Evolutionary conservation across 1,284 basidiomycete species (phyloP).

Genomic region (Sphaerobolus stellatus): DNA sequence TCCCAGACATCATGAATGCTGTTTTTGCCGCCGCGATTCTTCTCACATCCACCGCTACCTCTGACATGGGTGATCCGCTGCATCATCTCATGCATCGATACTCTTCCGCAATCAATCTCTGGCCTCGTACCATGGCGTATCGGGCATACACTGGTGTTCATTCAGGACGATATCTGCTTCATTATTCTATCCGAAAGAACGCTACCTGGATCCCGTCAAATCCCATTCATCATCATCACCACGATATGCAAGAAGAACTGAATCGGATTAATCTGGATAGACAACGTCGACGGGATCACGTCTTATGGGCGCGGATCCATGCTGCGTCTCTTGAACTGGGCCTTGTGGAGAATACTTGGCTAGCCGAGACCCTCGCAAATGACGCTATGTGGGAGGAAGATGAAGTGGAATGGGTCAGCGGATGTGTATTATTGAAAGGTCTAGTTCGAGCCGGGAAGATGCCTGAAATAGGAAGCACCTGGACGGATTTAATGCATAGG

Average conservation of each 20-base stretch:
- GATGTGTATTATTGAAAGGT: slow-evolving; percentile 51
- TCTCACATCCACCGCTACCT: slow-evolving; percentile 39
- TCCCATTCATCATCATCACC: slow-evolving; percentile 10
- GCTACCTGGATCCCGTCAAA: slow-evolving; percentile 41
- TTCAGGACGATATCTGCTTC: slow-evolving; percentile 51
- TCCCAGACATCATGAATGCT: slow-evolving; percentile 44
- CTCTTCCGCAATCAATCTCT: slow-evolving; percentile 49
- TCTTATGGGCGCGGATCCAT: slow-evolving; percentile 62
- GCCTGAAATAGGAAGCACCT: slow-evolving; percentile 32
- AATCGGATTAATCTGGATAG: slow-evolving; percentile 56
- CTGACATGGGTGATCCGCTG: slow-evolving; percentile 33
- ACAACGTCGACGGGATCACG: slow-evolving; percentile 55
- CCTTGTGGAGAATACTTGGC: slow-evolving; percentile 31
- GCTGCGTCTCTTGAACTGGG: slow-evolving; percentile 56
- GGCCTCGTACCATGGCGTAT: slow-evolving; percentile 45
- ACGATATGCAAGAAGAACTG: slow-evolving; percentile 52
- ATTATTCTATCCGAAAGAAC: slow-evolving; percentile 53
- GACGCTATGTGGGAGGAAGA: slow-evolving; percentile 61
- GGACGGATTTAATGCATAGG: slow-evolving; percentile 45
- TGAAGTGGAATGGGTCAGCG: slow-evolving; percentile 64
- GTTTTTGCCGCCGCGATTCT: slow-evolving; percentile 51
- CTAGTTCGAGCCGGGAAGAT: slow-evolving; percentile 25
- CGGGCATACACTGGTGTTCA: slow-evolving; percentile 51
- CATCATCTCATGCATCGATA: slow-evolving; percentile 44
- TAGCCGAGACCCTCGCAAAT: slow-evolving; percentile 54